Evolutionary conservation across 2,329 filamentous ascomycete genomes (phyloP).

Genomic region (Beauveria australis): DNA sequence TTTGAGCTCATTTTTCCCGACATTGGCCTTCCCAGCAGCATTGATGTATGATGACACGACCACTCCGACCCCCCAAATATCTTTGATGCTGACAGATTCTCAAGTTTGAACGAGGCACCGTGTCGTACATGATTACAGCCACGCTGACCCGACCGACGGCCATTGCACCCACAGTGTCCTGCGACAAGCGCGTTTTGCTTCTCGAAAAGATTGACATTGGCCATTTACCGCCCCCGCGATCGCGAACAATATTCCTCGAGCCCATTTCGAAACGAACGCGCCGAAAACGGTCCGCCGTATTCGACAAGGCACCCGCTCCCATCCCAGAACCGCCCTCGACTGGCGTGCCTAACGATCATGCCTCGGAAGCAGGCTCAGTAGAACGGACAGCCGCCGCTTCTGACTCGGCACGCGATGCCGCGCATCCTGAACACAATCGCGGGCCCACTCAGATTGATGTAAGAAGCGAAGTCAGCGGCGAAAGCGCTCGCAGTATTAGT

Average conservation of each 20-base stretch:
- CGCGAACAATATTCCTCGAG: constrained; percentile 78
- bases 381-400: constrained; percentile 33
- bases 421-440: constrained; percentile 27
- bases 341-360: constrained; percentile 21
- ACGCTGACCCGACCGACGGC: constrained; percentile 84
- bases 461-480: constrained; percentile 62
- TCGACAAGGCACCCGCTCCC: constrained; percentile 32
- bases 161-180: constrained; percentile 70
- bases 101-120: constrained; percentile 90
- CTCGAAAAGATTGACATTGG: constrained; percentile 82
- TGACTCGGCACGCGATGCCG: constrained; percentile 30
- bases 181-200: constrained; percentile 72
- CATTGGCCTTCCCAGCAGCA: constrained; percentile 74
- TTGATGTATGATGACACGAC: constrained; percentile 62
- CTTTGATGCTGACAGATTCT: neutral
- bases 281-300: constrained; percentile 46
- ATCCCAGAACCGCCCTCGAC: constrained; percentile 28
- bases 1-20: constrained; percentile 65
- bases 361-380: constrained; percentile 28
- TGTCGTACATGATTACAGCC: constrained; percentile 84
- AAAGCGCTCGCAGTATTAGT: constrained; percentile 60
- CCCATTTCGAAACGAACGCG: constrained; percentile 67
- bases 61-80: neutral
- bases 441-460: constrained; percentile 40
- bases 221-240: constrained; percentile 61